Conservation (phyloP, 2,329 filamentous ascomycete species). For the Didymosphaeria variabile region DNA sequence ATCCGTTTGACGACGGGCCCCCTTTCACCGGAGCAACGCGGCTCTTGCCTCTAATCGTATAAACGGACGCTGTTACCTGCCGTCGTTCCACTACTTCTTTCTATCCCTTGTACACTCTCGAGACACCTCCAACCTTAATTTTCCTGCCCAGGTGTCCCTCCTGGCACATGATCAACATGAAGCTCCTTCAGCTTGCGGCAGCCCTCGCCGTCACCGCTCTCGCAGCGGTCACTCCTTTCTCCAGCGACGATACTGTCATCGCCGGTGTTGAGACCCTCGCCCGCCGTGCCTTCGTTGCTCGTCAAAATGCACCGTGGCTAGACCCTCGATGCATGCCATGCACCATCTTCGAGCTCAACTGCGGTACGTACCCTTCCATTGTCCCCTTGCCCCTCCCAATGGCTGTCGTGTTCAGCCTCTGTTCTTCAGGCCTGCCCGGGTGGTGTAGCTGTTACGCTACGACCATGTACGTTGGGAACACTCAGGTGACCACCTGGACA, state of each 20-base stretch:
- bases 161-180: constrained; percentile 6
- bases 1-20: background rate
- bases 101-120: background rate
- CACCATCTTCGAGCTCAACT: too few species aligned
- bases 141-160: background rate
- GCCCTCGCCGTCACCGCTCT: background rate
- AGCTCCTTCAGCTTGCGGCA: constrained; percentile 12
- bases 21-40: background rate
- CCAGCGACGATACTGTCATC: background rate
- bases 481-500: background rate
- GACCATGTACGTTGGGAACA: background rate
- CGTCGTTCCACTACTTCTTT: background rate
- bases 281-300: background rate
- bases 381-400: too few species aligned
- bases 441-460: background rate
- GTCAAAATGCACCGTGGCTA: background rate
- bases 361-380: too few species aligned
- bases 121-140: background rate
- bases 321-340: background rate
- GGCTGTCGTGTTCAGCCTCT: background rate
- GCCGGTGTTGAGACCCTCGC: background rate
- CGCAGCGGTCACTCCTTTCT: background rate
- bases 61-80: background rate
- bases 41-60: background rate
- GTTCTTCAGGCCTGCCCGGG: background rate